phyloP scores from a whole-genome alignment of 2,329 filamentous ascomycete species.

The Didymosphaeria variabile region DNA sequence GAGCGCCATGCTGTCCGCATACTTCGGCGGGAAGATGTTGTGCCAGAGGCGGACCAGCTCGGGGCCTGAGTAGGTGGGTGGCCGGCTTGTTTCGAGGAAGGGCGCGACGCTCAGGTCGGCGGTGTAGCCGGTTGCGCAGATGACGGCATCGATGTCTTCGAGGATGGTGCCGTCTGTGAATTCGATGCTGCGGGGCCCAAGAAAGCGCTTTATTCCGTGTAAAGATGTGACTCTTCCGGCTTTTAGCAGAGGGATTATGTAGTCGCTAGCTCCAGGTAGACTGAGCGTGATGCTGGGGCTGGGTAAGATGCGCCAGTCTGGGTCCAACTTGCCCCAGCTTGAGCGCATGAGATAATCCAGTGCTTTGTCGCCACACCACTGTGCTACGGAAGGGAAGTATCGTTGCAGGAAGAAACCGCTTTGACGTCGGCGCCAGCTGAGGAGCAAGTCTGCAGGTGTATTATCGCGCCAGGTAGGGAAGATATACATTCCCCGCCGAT shows the following conservation, averaged over 20 bases:
- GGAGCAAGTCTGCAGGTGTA: constrained; percentile 31
- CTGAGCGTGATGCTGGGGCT: constrained; percentile 34
- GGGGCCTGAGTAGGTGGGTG: constrained; percentile 41
- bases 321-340: constrained; percentile 22
- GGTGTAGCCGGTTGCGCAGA: constrained; percentile 51
- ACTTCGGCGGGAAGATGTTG: constrained; percentile 26
- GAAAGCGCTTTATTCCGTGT: constrained; percentile 33
- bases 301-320: constrained; percentile 25
- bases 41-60: constrained; percentile 24
- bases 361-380: constrained; percentile 21
- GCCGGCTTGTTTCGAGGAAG: constrained; percentile 30
- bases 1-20: constrained; percentile 24
- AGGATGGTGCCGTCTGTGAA: constrained; percentile 42
- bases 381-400: constrained; percentile 15
- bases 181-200: constrained; percentile 34
- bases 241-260: constrained; percentile 36
- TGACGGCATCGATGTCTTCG: constrained; percentile 44
- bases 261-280: constrained; percentile 42
- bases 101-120: constrained; percentile 34
- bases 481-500: constrained; percentile 51
- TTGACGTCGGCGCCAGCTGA: constrained; percentile 25
- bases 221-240: constrained; percentile 39
- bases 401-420: constrained; percentile 22
- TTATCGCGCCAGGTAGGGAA: constrained; percentile 48
- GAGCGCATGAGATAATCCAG: constrained; percentile 21